These are phyloP conservation scores for Diplocarpon rosae DNA, from an alignment of 2,329 filamentous ascomycete species.

Conservation along the genomic window DNA sequence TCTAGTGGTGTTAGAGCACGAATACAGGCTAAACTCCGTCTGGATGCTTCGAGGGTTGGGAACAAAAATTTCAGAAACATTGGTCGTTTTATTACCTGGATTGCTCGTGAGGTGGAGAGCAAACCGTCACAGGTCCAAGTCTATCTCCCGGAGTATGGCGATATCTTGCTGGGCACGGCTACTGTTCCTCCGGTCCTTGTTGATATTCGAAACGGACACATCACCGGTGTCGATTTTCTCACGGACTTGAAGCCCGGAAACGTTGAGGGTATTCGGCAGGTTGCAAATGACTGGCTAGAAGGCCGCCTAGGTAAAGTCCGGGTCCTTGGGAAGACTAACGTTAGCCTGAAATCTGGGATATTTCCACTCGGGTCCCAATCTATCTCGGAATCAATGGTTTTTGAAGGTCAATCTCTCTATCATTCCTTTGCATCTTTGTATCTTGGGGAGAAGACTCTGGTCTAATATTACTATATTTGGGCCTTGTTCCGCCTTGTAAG, in stretches of 20 bases:
- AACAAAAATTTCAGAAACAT: constrained; percentile 62
- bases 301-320: constrained; percentile 62
- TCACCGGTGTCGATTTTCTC: constrained; percentile 68
- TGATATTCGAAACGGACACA: constrained; percentile 65
- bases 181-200: constrained; percentile 64
- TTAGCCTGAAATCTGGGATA: constrained; percentile 69
- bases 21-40: constrained; percentile 68
- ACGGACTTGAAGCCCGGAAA: constrained; percentile 67
- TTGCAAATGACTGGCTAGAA: constrained; percentile 83
- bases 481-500: constrained; percentile 1
- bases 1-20: constrained; percentile 65
- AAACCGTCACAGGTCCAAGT: constrained; percentile 63
- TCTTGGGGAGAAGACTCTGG: constrained; percentile 45
- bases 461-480: constrained; percentile 15
- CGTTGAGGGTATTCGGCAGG: constrained; percentile 61
- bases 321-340: constrained; percentile 60
- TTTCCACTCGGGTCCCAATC: constrained; percentile 67
- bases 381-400: constrained; percentile 61
- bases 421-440: constrained; percentile 49
- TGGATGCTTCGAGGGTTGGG: constrained; percentile 67
- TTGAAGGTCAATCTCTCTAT: constrained; percentile 74
- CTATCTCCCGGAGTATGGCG: constrained; percentile 71
- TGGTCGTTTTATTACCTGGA: constrained; percentile 68
- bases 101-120: constrained; percentile 66
- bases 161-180: constrained; percentile 68